Conservation (phyloP, 2,329 filamentous ascomycete genomes). For the Penicillium sp. region DNA sequence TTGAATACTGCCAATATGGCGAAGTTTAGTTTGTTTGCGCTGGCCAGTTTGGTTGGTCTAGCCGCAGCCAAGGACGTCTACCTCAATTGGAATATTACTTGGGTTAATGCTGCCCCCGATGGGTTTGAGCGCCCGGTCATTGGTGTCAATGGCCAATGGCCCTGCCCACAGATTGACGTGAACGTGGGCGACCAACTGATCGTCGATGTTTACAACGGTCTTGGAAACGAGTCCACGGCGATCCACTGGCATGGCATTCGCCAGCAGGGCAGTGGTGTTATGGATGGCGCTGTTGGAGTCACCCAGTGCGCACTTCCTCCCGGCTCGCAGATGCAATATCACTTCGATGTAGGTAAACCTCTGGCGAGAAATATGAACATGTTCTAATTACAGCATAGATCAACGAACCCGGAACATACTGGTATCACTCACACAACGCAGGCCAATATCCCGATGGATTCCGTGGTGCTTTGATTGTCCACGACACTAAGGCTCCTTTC, state of each 20-base stretch:
- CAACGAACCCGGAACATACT: slow-evolving; percentile 71
- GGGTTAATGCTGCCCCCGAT: slow-evolving; percentile 73
- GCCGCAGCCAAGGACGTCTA: slow-evolving; percentile 26
- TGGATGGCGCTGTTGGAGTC: slow-evolving; percentile 68
- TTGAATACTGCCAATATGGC: slow-evolving; percentile 18
- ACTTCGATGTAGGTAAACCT: slow-evolving; percentile 53
- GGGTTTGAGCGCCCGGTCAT: slow-evolving; percentile 65
- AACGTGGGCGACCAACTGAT: slow-evolving; percentile 40
- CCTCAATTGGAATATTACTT: slow-evolving; percentile 62
- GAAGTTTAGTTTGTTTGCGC: slow-evolving; percentile 18
- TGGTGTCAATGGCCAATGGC: slow-evolving; percentile 76
- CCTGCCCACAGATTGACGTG: slow-evolving; percentile 59
- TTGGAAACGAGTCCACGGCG: slow-evolving; percentile 41
- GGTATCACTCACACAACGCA: slow-evolving; percentile 71
- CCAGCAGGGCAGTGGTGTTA: slow-evolving; percentile 65
- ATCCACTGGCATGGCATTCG: slow-evolving; percentile 68
- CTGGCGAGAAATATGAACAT: background rate
- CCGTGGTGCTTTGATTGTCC: slow-evolving; percentile 63
- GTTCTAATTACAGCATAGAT: slow-evolving; percentile 36
- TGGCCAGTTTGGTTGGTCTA: slow-evolving; percentile 21
- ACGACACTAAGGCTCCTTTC: slow-evolving; percentile 63
- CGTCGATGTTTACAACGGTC: slow-evolving; percentile 41
- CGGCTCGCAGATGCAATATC: slow-evolving; percentile 66
- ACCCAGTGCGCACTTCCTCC: slow-evolving; percentile 68
- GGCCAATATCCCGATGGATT: slow-evolving; percentile 72